Evolutionary conservation across 495 filamentous ascomycete genomes (phyloP).

Genomic region (Daldinia concentrica): DNA sequence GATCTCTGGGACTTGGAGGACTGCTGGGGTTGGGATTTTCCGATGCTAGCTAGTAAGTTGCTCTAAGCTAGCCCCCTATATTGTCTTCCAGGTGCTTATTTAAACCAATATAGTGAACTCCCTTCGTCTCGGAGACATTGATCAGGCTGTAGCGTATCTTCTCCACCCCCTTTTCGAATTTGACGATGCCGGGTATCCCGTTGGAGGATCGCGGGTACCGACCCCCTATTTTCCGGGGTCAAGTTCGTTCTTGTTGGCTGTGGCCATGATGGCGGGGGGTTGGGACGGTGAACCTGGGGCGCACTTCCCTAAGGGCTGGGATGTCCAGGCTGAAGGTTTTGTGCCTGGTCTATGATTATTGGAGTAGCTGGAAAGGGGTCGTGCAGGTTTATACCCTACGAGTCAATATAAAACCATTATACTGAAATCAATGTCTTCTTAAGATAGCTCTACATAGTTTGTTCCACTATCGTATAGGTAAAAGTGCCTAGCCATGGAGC

Average conservation of each 20-base stretch:
- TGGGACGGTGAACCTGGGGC: conserved; percentile 58
- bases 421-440: not conserved
- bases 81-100: not conserved
- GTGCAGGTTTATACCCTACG: not conserved
- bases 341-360: conserved; percentile 41
- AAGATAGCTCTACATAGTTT: not conserved
- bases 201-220: conserved; percentile 60
- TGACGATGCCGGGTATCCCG: conserved; percentile 62
- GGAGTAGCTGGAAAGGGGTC: not conserved
- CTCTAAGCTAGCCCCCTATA: not conserved
- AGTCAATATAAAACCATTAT: not conserved
- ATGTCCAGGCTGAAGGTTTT: conserved; percentile 60
- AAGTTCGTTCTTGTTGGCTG: conserved; percentile 58
- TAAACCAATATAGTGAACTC: conserved; percentile 49
- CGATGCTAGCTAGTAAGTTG: conserved; percentile 56
- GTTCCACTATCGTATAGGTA: not conserved
- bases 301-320: conserved; percentile 58
- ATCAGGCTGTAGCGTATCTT: conserved; percentile 59
- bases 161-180: conserved; percentile 58
- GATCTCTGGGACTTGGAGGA: conserved; percentile 58
- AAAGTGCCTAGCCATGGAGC: too few species aligned
- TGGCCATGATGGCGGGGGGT: conserved; percentile 65
- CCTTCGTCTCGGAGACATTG: conserved; percentile 55
- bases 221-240: conserved; percentile 66
- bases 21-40: conserved; percentile 65